Conservation (phyloP, 2,329 filamentous ascomycete species). For the Bisporella sp. region DNA sequence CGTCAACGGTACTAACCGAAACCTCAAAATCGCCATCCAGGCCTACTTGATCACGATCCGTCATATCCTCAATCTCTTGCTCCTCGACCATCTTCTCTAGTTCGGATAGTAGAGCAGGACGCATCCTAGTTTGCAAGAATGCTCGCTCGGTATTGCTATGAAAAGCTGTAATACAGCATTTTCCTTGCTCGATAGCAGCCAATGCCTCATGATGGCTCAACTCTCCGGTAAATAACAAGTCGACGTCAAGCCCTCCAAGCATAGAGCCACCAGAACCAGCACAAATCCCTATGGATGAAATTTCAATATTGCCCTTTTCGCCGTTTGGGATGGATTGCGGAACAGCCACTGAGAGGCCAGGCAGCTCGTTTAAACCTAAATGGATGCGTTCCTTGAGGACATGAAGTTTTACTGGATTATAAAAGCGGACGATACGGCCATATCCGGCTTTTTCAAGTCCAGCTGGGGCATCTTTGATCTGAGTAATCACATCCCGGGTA, state of each 20-base stretch:
- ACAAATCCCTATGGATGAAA: slow-evolving; percentile 74
- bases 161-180: slow-evolving; percentile 76
- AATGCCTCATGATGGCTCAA: slow-evolving; percentile 90
- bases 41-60: slow-evolving; percentile 25
- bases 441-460: slow-evolving; percentile 26
- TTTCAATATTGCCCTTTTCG: slow-evolving; percentile 28
- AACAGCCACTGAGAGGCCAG: slow-evolving; percentile 21
- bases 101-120: slow-evolving; percentile 45
- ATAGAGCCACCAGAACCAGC: slow-evolving; percentile 81
- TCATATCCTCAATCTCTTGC: slow-evolving; percentile 44
- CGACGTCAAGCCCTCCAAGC: slow-evolving; percentile 62
- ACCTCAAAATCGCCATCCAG: slow-evolving; percentile 37
- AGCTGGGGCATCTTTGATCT: slow-evolving; percentile 14
- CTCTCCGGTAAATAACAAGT: slow-evolving; percentile 86
- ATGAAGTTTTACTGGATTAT: slow-evolving; percentile 17
- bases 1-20: slow-evolving; percentile 69
- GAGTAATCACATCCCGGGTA: slow-evolving; percentile 20
- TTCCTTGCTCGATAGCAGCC: slow-evolving; percentile 75
- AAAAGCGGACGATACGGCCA: slow-evolving; percentile 26
- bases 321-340: slow-evolving; percentile 19
- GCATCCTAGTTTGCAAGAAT: slow-evolving; percentile 69
- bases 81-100: slow-evolving; percentile 43
- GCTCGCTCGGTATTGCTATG: slow-evolving; percentile 90
- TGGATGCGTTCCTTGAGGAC: slow-evolving; percentile 19
- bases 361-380: slow-evolving; percentile 10